Evolutionary conservation across 2,329 filamentous ascomycete species (phyloP), one percentile per base, ranked within the genome.

Genomic region (Ophiognomonia clavigignenti-juglandacearum): DNA sequence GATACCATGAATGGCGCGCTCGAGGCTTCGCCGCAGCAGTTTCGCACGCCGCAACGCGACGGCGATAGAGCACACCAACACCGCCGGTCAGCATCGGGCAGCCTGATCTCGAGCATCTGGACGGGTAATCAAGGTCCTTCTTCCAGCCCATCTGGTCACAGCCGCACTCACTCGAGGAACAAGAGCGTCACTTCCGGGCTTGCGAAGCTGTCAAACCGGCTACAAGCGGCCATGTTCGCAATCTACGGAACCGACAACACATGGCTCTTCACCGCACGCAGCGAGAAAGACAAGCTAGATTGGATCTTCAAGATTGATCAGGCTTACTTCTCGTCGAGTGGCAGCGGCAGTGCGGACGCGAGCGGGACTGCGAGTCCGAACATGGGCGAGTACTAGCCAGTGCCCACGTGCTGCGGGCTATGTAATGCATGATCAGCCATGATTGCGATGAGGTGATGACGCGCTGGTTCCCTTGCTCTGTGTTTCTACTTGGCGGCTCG

Each of bases 261-360:
- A 26, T 98, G 91, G 79, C 74, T 98, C 34, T 97, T 98, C 65
- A 88, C 90, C 13, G 88, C 90, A 20, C 78, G 90, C 49, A 92
- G 83, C 58, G 92, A 96, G 70, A 78, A 84, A 40, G 91, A 96
- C 65, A 96, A 96, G 73, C 85, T 91, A 57, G 93, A 97, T 64
- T 98, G 93, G 93, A 96, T 98, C 57, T 79, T 95, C 65, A 85
- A 86, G 60, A 89, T 98, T 57, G 93, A 98, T 66, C 86, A 96
- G 72, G 88, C 85, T 43, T 81, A 77, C 56, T 65, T 77, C 57
- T 71, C 74, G 29, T 71, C 66, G 10, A 70, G 65, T 45, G 69
- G 69, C 36, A 75, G 72, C 52, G 57, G 54, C 35, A 52, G 50
- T 11, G 42, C 38, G 2, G 64, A 57, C 34, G 61, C 60, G 35